Base-by-base conservation (phyloP, 345 rosid species). In the Brassica cretica region DNA sequence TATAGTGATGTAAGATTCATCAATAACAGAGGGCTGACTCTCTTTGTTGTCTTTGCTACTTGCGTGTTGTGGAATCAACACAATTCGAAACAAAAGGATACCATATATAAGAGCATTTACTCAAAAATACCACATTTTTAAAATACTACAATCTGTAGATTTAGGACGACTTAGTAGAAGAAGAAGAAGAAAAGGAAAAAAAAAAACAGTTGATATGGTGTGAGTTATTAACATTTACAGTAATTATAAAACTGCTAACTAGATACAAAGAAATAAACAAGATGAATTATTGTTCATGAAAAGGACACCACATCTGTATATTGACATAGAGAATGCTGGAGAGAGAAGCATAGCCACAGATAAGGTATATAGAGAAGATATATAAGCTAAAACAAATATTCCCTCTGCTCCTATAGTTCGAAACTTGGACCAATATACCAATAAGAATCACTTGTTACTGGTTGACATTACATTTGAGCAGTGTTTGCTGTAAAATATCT, bases 341-440 rank as follows among this genome's bases (percentile, higher is more conserved):
- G 70, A 49, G 10, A 6, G 6, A 77, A 70, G 71, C 80, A 77
- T 64, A 77, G 66, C 80, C 80, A 77, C 80, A 64, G 2, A 21
- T 39, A 4, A 4, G 35, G 66, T 62, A 32, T 61, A 27, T 61
- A 19, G 60, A 64, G 19, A 63, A 62, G 10, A 53, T 53, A 6
- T 16, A 63, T 29, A 12, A 53, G 24, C 24, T 53, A 53, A 41
- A 51, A 53, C 10, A 35, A 2, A 76, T 64, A 66, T 78, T 66
- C 68, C 6, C 9, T 58, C n/a, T 78, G 61, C 41, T 59, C 29
- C 55, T 58, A 58, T 58, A 41, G n/a, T 72, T 58, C 8, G 21
- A 58, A 78, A 78, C 41, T 44, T 66, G 60, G 81, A 46, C 68
- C 81, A 59, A 46, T 5, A 19, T 64, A 44, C 41, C 32, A 72